Percentiles rank a stretch among this genome's conserved stretches.
Conservation (phyloP, 192 early-diverging fungal genomes). For the Podochytrium sp. region DNA sequence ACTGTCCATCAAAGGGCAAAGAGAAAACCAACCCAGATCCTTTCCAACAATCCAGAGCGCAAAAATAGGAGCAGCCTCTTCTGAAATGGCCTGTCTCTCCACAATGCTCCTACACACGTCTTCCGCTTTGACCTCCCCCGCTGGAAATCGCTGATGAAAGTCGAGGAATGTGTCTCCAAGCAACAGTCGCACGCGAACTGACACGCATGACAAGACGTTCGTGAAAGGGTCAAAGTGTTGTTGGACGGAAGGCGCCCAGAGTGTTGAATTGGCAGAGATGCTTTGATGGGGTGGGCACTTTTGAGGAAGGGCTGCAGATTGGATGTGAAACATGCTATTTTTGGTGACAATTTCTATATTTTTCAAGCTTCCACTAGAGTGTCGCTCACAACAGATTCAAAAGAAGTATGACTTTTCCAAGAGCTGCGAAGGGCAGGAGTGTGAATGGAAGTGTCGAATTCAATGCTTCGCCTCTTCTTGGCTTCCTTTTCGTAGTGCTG, state of each 20-base stretch:
- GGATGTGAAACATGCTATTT: conserved; percentile 27
- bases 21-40: conserved; percentile 54
- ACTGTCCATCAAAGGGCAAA: neutral
- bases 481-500: conserved; percentile 12
- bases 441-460: too few relatives aligned
- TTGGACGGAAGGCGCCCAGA: conserved; percentile 54
- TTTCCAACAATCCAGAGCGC: conserved; percentile 58
- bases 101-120: conserved; percentile 51
- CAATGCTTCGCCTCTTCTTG: neutral
- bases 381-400: neutral
- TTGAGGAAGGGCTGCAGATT: conserved; percentile 14
- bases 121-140: conserved; percentile 29
- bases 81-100: conserved; percentile 45
- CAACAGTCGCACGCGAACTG: conserved; percentile 53
- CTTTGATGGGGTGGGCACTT: conserved; percentile 24
- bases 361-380: neutral
- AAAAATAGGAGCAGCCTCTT: conserved; percentile 44
- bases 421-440: too few relatives aligned
- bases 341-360: neutral
- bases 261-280: conserved; percentile 22
- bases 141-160: conserved; percentile 50
- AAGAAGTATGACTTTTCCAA: too few relatives aligned
- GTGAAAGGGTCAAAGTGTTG: conserved; percentile 47
- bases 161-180: conserved; percentile 57
- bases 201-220: conserved; percentile 41